Conservation (phyloP, 805 yeast genomes). For the Candida ponderosae region DNA sequence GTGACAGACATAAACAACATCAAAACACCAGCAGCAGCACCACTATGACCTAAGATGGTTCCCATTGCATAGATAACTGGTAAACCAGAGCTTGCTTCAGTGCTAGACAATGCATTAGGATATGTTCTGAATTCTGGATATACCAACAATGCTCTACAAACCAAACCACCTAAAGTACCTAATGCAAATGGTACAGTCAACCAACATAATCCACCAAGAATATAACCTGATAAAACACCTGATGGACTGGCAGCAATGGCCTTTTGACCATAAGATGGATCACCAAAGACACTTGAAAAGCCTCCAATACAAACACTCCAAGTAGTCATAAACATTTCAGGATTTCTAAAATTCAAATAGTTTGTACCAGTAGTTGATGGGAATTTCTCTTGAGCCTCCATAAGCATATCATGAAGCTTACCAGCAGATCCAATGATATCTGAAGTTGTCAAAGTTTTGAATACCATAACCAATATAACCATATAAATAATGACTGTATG, state of each 20-base stretch:
- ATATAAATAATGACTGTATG: conserved; percentile 72
- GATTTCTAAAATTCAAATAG: conserved; percentile 72
- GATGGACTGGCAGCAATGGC: conserved; percentile 77
- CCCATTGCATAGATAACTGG: conserved; percentile 58
- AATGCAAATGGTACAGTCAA: conserved; percentile 74
- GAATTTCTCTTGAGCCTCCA: conserved; percentile 42
- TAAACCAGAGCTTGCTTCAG: conserved; percentile 65
- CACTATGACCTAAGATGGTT: conserved; percentile 74
- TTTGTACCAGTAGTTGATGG: conserved; percentile 82
- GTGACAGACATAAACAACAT: conserved; percentile 83
- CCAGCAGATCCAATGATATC: conserved; percentile 66
- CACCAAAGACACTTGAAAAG: conserved; percentile 76
- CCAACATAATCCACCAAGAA: conserved; percentile 82
- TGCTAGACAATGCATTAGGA: conserved; percentile 54
- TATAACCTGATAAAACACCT: conserved; percentile 76
- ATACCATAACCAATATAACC: conserved; percentile 65
- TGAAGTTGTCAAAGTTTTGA: conserved; percentile 59
- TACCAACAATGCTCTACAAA: conserved; percentile 59
- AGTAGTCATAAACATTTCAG: conserved; percentile 82
- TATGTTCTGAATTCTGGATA: conserved; percentile 68
- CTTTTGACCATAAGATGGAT: conserved; percentile 77
- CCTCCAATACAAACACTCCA: conserved; percentile 74
- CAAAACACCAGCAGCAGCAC: conserved; percentile 70
- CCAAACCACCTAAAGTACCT: conserved; percentile 74
- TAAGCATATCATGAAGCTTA: conserved; percentile 64